Evolutionary conservation across 1,284 basidiomycete species (phyloP), one percentile per base, ranked within the genome.

Genomic region (Sanghuangporus sanghuang): DNA sequence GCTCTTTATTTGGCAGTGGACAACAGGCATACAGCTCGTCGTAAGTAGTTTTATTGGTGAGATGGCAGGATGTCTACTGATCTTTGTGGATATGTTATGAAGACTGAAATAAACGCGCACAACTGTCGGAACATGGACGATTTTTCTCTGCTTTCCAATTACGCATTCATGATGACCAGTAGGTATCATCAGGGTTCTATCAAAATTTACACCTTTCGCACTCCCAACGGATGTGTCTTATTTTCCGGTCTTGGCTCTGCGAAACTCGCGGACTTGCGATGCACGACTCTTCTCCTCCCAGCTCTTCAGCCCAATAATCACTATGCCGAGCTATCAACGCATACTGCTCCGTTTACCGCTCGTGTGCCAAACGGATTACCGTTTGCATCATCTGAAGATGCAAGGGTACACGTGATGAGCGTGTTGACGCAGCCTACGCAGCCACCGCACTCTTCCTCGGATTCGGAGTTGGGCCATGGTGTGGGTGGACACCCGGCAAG

Each of bases 1-100:
- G 0, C 70, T 85, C 8, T 65, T 80, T 32, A 72, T 85, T 23
- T 86, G 82, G 82, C 80, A 84, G 61, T 86, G 85, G 84, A 77
- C 71, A 64, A 77, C 75, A 0, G 81, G 79, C 0, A 67, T 72
- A 11, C n/a, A 75, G 35, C 68, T 84, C 49, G 74, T 79, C 50
- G 84, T 85, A 65, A 49, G 79, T 76, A 21, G 42, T 3, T 8
- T 32, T 32, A 32, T 32, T 32, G 27, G 11, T 54, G 7, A 27
- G 27, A 35, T n/a, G 11, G 21, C 27, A 14, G 32, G 18, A 44
- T 44, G 42, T n/a, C 48, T 12, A 18, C 8, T 18, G 40, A 16
- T 39, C 3, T 32, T 32, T 50, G 21, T 21, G 16, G 48, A 23
- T 23, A 18, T 39, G 12, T 16, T 35, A 2, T 18, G 18, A 44